phyloP scores from a whole-genome alignment of 164 flowering plant genomes.

The Hamamelis virginiana region DNA sequence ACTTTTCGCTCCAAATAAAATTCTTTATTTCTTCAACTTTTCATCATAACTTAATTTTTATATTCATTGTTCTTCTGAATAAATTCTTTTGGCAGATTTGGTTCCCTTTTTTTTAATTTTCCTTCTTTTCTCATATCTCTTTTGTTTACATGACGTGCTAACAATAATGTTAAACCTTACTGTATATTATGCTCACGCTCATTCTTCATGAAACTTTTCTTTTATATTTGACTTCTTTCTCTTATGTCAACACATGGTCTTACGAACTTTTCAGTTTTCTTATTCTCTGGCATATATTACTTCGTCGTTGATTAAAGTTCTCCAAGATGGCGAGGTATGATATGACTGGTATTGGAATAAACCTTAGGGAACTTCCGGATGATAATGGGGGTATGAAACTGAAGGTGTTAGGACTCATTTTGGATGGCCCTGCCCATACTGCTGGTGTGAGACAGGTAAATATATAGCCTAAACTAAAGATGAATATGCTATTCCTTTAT shows the following conservation, averaged over 20 bases:
- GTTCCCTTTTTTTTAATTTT: too few species aligned
- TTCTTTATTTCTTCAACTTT: too few species aligned
- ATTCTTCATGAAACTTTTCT: background rate
- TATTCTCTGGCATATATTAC: conserved; percentile 36
- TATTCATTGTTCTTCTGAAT: too few species aligned
- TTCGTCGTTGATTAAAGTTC: conserved; percentile 59
- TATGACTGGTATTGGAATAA: conserved; percentile 92
- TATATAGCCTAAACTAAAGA: background rate
- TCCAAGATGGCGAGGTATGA: conserved; percentile 96
- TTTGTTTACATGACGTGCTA: background rate
- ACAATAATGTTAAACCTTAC: background rate
- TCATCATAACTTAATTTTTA: too few species aligned
- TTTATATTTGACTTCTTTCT: background rate
- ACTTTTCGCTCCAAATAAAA: too few species aligned
- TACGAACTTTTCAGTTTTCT: conserved; percentile 38
- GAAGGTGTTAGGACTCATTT: conserved; percentile 79
- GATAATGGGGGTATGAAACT: conserved; percentile 61
- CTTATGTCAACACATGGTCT: conserved; percentile 17
- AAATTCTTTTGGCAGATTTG: too few species aligned
- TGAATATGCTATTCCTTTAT: background rate
- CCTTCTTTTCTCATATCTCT: too few species aligned
- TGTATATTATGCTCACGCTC: background rate
- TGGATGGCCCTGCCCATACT: conserved; percentile 89
- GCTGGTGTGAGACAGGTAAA: conserved; percentile 95
- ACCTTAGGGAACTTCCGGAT: conserved; percentile 81